A percentile compares a stretch with the other conserved stretches of the same genome.
Conservation (phyloP, 2,329 filamentous ascomycete species). For the Aplosporella prunicola region DNA sequence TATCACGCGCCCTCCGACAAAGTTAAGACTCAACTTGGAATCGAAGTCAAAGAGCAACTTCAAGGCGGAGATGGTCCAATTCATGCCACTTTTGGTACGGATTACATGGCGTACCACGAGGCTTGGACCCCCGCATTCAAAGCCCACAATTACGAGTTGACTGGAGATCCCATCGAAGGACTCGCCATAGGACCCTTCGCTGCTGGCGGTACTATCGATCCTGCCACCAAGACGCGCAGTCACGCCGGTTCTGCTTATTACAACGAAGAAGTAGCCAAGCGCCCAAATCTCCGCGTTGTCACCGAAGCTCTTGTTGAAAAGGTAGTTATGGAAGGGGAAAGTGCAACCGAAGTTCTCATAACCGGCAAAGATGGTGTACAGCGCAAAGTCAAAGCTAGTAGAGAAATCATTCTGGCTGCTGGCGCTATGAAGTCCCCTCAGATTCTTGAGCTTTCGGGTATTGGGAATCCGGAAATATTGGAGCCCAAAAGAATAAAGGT, state of each 20-base stretch:
- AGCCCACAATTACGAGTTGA: conserved; percentile 8
- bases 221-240: conserved; percentile 22
- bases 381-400: conserved; percentile 26
- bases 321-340: conserved; percentile 13
- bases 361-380: conserved; percentile 8
- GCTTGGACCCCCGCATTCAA: conserved; percentile 6
- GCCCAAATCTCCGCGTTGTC: conserved; percentile 24
- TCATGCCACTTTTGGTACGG: conserved; percentile 1
- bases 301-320: conserved; percentile 16
- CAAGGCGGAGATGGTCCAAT: background rate
- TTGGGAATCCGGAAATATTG: conserved; percentile 33
- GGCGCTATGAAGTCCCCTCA: conserved; percentile 56
- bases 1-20: background rate
- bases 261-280: conserved; percentile 18
- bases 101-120: background rate
- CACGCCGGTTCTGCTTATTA: conserved; percentile 25
- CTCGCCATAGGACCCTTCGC: conserved; percentile 12
- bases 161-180: conserved; percentile 11
- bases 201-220: conserved; percentile 1
- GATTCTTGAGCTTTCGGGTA: conserved; percentile 53
- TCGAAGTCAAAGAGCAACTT: background rate
- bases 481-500: conserved; percentile 7
- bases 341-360: background rate
- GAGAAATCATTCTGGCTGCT: conserved; percentile 37
- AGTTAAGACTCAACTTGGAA: background rate